Evolutionary conservation across 148 eudicot genomes (phyloP), one percentile per base, ranked within the genome.

Genomic region (Camellia japonica): DNA sequence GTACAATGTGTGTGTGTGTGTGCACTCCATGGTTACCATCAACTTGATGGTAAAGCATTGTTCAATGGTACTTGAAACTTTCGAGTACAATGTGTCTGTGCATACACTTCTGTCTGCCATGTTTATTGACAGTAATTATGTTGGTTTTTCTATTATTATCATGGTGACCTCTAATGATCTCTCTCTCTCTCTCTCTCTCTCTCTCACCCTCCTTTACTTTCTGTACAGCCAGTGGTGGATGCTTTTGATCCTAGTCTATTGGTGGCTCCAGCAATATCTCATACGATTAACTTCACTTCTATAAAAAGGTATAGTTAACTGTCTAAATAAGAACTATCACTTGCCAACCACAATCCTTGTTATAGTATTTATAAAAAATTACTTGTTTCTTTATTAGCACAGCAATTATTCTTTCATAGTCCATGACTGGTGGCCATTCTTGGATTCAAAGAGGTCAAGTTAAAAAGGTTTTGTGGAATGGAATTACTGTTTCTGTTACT

Each of bases 201-300:
- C 30, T 30, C 30, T 75, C 7, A 66, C 73, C 7, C 5, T 49
- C 63, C 43, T 75, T 51, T 55, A 38, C 60, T 66, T 64, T 64
- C 60, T 70, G 20, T 86, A 69, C 91, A 96, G 99, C 99, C 99
- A 61, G 99, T 96, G 79, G 99, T 96, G 80, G 99, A 96, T 91
- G 99, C 99, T 80, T 96, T 93, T 86, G 99, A 96, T 86, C 98
- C 98, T 38, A 88, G 98, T 88, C 81, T 96, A 80, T 87, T 96
- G 90, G 98, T 93, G 81, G 97, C 98, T 78, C 97, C 99, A 71
- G 90, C 98, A 79, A 86, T 87, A 73, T 86, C 91, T 63, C 99
- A 96, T 79, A 88, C 91, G 78, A 84, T 96, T 73, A 92, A 96
- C 83, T 96, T 94, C 80, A 81, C 86, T 75, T 80, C 97, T 13